Percentiles rank a stretch among this genome's conserved stretches.
Conservation (phyloP, 83 land plant species). For the Diphasiastrum complanatum region DNA sequence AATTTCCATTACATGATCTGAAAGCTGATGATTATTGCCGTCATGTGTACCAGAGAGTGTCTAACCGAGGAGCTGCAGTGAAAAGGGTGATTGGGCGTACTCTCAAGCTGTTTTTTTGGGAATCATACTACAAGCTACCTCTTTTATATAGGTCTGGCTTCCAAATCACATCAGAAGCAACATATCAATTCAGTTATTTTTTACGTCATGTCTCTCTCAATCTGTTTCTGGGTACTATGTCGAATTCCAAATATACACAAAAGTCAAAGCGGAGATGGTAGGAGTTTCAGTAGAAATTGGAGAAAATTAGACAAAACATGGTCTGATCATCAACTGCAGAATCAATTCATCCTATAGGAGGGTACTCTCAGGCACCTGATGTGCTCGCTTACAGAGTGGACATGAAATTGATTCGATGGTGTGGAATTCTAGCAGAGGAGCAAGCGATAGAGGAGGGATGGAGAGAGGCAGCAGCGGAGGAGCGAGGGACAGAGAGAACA, state of each 20-base stretch:
- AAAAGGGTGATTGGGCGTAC: slow-evolving; percentile 38
- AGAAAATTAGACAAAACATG: background rate
- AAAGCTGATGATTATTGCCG: background rate
- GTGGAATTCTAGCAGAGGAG: slow-evolving; percentile 56
- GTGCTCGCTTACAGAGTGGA: slow-evolving; percentile 57
- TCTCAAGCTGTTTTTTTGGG: slow-evolving; percentile 51
- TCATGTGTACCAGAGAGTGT: slow-evolving; percentile 32
- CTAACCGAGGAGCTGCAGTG: slow-evolving; percentile 23
- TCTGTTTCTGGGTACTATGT: too few species aligned
- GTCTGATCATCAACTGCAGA: background rate
- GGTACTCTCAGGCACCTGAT: slow-evolving; percentile 60
- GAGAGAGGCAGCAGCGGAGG: too few species aligned
- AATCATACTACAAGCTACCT: slow-evolving; percentile 47
- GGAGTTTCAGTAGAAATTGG: background rate
- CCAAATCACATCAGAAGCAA: too few species aligned
- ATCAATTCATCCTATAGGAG: slow-evolving; percentile 29
- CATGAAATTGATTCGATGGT: slow-evolving; percentile 51
- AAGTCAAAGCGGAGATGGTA: too few species aligned
- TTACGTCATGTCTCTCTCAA: background rate
- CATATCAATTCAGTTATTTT: too few species aligned
- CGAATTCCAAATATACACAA: too few species aligned
- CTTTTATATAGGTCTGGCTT: too few species aligned
- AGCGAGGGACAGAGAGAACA: too few species aligned
- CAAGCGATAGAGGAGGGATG: too few species aligned
- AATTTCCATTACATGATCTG: background rate